Conservation (phyloP, 2,329 filamentous ascomycete species). For the Xylaria arbuscula region DNA sequence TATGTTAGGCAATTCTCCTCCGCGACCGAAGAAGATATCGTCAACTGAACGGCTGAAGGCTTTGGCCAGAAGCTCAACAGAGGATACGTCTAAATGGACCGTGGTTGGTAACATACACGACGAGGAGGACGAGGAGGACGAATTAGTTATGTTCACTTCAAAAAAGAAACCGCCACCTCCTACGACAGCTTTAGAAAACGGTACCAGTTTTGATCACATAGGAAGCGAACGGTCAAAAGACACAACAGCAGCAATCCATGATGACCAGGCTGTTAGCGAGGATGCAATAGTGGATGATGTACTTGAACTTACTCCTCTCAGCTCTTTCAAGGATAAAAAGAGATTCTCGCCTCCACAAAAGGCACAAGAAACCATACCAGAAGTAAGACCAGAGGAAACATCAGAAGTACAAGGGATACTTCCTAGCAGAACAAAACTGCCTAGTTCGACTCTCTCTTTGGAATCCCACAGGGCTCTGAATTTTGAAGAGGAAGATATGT, state of each 20-base stretch:
- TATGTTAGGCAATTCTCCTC: slow-evolving; percentile 50
- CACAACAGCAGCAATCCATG: slow-evolving; percentile 27
- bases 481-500: slow-evolving; percentile 56
- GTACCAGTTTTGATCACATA: slow-evolving; percentile 11
- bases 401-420: not conserved
- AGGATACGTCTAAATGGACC: slow-evolving; percentile 64
- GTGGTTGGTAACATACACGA: slow-evolving; percentile 53
- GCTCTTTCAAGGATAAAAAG: slow-evolving; percentile 47
- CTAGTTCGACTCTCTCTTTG: not conserved
- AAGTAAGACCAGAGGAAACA: slow-evolving; percentile 16
- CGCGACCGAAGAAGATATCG: slow-evolving; percentile 64
- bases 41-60: slow-evolving; percentile 66
- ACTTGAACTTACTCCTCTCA: slow-evolving; percentile 45
- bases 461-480: not conserved
- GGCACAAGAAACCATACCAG: slow-evolving; percentile 5
- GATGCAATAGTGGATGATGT: slow-evolving; percentile 43
- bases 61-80: slow-evolving; percentile 63
- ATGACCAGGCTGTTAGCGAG: slow-evolving; percentile 32
- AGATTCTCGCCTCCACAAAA: slow-evolving; percentile 42
- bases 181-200: not conserved
- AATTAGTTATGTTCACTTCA: slow-evolving; percentile 45
- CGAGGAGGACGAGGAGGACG: slow-evolving; percentile 50
- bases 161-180: slow-evolving; percentile 27
- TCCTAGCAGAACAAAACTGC: slow-evolving; percentile 12
- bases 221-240: not conserved